Conservation (phyloP, 2,329 filamentous ascomycete genomes). For the Pseudodiploospora longispora region DNA sequence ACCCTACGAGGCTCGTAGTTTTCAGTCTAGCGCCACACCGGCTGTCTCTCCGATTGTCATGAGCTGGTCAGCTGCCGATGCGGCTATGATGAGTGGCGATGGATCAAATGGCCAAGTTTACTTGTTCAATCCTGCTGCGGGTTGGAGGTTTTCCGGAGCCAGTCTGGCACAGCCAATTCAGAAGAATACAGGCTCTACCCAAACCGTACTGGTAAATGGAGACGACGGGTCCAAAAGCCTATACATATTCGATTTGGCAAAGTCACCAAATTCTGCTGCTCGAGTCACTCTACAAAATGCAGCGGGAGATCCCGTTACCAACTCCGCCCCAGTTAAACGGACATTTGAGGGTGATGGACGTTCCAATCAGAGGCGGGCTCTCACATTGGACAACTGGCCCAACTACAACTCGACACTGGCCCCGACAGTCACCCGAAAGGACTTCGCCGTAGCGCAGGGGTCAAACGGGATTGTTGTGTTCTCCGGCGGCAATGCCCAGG, state of each 20-base stretch:
- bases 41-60: conserved; percentile 63
- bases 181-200: conserved; percentile 47
- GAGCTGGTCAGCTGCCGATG: conserved; percentile 62
- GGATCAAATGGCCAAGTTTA: conserved; percentile 56
- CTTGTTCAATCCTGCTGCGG: conserved; percentile 54
- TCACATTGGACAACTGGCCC: conserved; percentile 62
- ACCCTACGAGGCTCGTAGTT: conserved; percentile 56
- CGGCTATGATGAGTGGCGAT: conserved; percentile 66
- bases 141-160: conserved; percentile 62
- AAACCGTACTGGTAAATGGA: conserved; percentile 59
- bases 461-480: conserved; percentile 63
- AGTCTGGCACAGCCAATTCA: conserved; percentile 53
- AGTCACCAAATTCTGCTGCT: conserved; percentile 66
- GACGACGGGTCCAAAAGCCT: conserved; percentile 72
- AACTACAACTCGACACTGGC: conserved; percentile 69
- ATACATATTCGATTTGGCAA: conserved; percentile 67
- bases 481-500: conserved; percentile 61
- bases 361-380: conserved; percentile 22
- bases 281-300: conserved; percentile 59
- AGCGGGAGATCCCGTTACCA: conserved; percentile 45
- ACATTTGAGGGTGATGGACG: conserved; percentile 17
- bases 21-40: conserved; percentile 51
- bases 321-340: conserved; percentile 33
- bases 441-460: conserved; percentile 65
- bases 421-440: conserved; percentile 52